These are phyloP conservation scores for Macrophomina phaseolina DNA, from an alignment of 2,329 filamentous ascomycete species.

Conservation along the genomic window DNA sequence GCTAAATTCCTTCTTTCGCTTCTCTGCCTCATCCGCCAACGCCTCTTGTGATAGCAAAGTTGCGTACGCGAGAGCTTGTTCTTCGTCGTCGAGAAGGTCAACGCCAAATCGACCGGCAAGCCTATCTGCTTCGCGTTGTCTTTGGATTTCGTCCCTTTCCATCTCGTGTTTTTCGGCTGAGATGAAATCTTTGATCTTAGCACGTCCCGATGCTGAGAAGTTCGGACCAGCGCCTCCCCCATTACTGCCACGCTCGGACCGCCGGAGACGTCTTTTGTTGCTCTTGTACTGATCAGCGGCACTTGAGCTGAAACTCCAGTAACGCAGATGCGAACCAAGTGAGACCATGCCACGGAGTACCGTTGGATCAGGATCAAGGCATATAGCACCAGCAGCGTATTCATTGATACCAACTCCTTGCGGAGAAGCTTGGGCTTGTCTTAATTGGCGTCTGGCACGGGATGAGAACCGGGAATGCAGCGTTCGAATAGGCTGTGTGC, in stretches of 20 bases:
- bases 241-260: constrained; percentile 70
- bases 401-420: constrained; percentile 75
- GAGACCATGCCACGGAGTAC: constrained; percentile 84
- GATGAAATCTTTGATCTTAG: constrained; percentile 80
- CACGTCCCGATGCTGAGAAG: constrained; percentile 67
- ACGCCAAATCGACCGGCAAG: constrained; percentile 84
- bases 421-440: constrained; percentile 70
- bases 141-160: constrained; percentile 71
- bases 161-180: constrained; percentile 84
- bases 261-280: constrained; percentile 78
- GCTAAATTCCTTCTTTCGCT: constrained; percentile 50
- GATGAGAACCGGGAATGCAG: constrained; percentile 85
- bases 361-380: constrained; percentile 85
- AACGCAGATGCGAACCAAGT: constrained; percentile 84
- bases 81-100: constrained; percentile 69
- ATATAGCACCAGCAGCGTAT: constrained; percentile 81
- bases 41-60: constrained; percentile 67
- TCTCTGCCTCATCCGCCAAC: constrained; percentile 54
- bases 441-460: constrained; percentile 76
- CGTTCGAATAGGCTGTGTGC: constrained; percentile 77
- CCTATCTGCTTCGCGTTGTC: constrained; percentile 70
- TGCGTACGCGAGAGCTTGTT: constrained; percentile 68
- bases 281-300: constrained; percentile 74
- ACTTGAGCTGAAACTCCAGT: constrained; percentile 92
- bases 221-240: constrained; percentile 56